Evolutionary conservation across 179 eudicot genomes (phyloP).

Genomic region (Spinacia oleracea): DNA sequence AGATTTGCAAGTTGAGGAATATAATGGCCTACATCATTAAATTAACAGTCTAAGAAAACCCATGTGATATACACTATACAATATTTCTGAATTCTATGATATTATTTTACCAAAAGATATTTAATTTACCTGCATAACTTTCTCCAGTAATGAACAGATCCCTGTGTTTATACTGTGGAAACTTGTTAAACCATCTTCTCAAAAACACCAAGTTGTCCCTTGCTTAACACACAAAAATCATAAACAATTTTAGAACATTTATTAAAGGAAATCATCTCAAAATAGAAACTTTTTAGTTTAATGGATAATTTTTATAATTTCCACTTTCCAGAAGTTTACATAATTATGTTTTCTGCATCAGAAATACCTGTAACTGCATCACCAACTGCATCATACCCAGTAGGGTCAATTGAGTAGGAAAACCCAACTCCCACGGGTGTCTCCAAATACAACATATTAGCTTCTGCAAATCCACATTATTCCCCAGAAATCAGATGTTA

Average conservation of each 20-base stretch:
- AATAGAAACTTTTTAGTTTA: background rate
- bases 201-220: slow-evolving; percentile 80
- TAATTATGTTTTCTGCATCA: background rate
- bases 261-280: background rate
- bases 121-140: slow-evolving; percentile 95
- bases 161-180: slow-evolving; percentile 70
- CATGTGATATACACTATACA: slow-evolving; percentile 7
- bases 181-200: slow-evolving; percentile 78
- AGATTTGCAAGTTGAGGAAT: slow-evolving; percentile 93
- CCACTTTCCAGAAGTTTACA: background rate
- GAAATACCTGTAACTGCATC: slow-evolving; percentile 70
- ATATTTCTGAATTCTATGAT: background rate
- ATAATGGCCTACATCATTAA: slow-evolving; percentile 67
- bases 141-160: slow-evolving; percentile 88
- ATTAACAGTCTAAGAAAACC: background rate
- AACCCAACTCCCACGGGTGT: slow-evolving; percentile 93
- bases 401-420: slow-evolving; percentile 65
- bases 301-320: background rate
- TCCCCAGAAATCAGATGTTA: background rate
- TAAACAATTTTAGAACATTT: slow-evolving; percentile 27
- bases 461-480: slow-evolving; percentile 51
- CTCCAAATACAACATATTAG: slow-evolving; percentile 88
- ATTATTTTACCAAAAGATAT: background rate
- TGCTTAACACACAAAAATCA: slow-evolving; percentile 45
- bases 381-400: slow-evolving; percentile 61